Percentiles rank a stretch among this genome's conserved stretches.
Evolutionary conservation across 768 basidiomycete genomes (phyloP).

Genomic region (Hygrocybe coccinea): DNA sequence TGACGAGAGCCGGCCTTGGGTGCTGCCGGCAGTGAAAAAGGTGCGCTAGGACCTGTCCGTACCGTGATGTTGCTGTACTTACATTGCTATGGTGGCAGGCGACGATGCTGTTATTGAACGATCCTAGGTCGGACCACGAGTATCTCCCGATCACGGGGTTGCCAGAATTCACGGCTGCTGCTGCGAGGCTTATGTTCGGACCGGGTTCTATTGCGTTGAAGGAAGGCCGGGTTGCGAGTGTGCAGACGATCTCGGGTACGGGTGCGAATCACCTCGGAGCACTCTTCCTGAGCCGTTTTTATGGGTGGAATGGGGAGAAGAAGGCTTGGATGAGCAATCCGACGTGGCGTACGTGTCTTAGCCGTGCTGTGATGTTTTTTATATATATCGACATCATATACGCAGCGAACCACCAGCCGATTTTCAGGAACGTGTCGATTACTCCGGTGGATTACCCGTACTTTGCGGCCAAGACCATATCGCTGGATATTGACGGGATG

Average conservation of each 20-base stretch:
- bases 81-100: too few relatives aligned
- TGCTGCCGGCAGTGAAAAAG: constrained; percentile 87
- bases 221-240: constrained; percentile 68
- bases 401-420: constrained; percentile 83
- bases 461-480: constrained; percentile 86
- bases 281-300: constrained; percentile 80
- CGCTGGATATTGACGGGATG: constrained; percentile 74
- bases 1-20: constrained; percentile 82
- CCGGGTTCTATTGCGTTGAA: constrained; percentile 62
- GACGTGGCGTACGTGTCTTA: constrained; percentile 73
- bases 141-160: constrained; percentile 90
- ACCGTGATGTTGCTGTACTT: too few relatives aligned
- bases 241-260: constrained; percentile 94
- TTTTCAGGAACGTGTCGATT: constrained; percentile 88
- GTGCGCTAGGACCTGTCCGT: constrained; percentile 31
- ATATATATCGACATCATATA: constrained; percentile 5
- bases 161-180: constrained; percentile 73
- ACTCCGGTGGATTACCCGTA: constrained; percentile 88
- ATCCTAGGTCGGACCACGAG: constrained; percentile 80
- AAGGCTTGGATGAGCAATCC: constrained; percentile 84
- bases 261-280: constrained; percentile 94
- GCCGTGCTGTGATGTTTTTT: constrained; percentile 2
- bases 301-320: constrained; percentile 63
- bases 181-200: constrained; percentile 80
- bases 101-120: constrained; percentile 60